Evolutionary conservation across 2,329 filamentous ascomycete genomes (phyloP), one percentile per base, ranked within the genome.

Genomic region (Amylocarpus encephaloides): DNA sequence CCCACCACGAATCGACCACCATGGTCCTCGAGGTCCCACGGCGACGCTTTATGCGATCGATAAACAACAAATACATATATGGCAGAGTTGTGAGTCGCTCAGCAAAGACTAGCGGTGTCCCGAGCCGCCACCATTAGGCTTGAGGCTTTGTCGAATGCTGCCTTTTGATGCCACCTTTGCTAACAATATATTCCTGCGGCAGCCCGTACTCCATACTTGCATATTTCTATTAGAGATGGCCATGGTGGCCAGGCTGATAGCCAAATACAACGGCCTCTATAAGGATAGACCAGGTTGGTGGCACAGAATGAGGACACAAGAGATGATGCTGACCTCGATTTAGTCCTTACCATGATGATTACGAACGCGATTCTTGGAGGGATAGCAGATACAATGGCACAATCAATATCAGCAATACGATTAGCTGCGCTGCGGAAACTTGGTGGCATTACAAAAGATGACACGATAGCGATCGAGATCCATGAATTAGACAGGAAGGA

Each of bases 341-440:
- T 66, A 87, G 88, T 98, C 38, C 80, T 98, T 64, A 98, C 93
- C 55, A 98, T 95, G 71, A 98, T 98, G 92, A 88, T 96, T 66
- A 95, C 92, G 68, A 98, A 98, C 73, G 88, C 93, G 59, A 85
- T 97, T 50, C 82, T 98, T 52, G 90, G 89, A 72, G 93, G 93
- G 62, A 85, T 98, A 60, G 93, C 93, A 69, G 93, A 98, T 70
- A 97, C 93, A 32, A 88, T 95, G 43, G 93, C 93, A 51, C 93
- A 98, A 70, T 84, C 87, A 52, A 86, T 98, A 66, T 95, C 93
- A 2, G 82, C 90, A 16, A 79, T 95, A 53, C 84, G 87, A 52
- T 71, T 85, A 65, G 80, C 81, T 55, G 77, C 82, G 6, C 63
- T 82, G 3, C 78, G 79, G 53, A 88, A 87, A 66, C 71, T 76